Evolutionary conservation across 306 rosid genomes (phyloP), one percentile per base, ranked within the genome.

Genomic region (Cucurbita ficifolia): DNA sequence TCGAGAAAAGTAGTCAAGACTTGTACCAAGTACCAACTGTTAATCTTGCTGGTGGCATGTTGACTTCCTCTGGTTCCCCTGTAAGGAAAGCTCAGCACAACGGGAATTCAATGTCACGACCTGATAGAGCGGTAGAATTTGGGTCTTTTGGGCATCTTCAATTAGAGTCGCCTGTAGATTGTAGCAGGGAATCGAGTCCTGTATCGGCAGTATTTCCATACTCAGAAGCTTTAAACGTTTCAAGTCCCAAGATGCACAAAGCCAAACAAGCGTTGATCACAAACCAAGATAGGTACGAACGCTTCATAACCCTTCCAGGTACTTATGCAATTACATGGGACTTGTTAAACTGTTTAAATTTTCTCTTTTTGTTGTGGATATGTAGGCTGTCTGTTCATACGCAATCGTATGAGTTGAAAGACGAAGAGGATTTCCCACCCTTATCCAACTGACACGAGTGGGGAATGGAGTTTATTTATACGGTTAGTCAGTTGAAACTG

Each of bases 381-480:
- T 85, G 85, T 81, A 86, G 89, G 87, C 74, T 83, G 53, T 75
- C 77, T 53, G 80, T 17, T n/a, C 76, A 71, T 59, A 81, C 17
- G 29, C 76, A 71, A 73, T 76, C 89, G 4, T 86, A 81, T 67
- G 83, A 49, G 74, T 77, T 86, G 87, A 86, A 86, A 81, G 83
- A 86, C 52, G 87, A 86, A 38, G 88, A 76, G 10, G 89, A 86
- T 75, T 86, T 86, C 83, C 89, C 89, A 53, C 89, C 89, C 22
- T 68, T 86, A 64, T 86, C 83, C 17, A 75, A 29, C 77, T 83
- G 82, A 83, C 19, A 48, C 43, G 21, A 48, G 43, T 69, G 22
- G 55, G 74, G 16, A 24, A 24, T 16, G n/a, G 38, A 45, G 19
- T 7, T 48, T 48, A 60, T 77, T 75, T 75, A 58, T 67, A 60